Evolutionary conservation across 352 stramenopile species (phyloP).

Genomic region (Aphanomyces stellatus): DNA sequence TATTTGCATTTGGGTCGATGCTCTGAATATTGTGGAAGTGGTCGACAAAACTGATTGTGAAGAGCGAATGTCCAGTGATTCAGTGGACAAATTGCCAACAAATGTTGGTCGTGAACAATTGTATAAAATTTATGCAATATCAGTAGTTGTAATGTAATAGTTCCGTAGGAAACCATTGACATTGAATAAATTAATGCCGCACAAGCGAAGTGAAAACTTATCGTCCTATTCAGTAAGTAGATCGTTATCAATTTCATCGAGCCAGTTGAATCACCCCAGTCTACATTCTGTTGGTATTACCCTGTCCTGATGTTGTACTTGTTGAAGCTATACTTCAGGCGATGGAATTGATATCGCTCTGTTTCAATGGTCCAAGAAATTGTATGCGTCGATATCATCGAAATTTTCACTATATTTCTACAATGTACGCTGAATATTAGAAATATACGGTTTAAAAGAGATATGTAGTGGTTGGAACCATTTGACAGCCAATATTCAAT

Average conservation of each 20-base stretch:
- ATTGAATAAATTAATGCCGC: background rate
- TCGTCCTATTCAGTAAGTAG: background rate
- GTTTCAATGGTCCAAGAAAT: conserved; percentile 4
- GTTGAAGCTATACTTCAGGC: background rate
- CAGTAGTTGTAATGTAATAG: background rate
- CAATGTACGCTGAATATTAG: background rate
- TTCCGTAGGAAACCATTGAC: background rate
- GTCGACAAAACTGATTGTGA: background rate
- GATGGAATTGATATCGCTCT: conserved; percentile 1
- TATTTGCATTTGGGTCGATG: background rate
- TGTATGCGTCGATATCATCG: background rate
- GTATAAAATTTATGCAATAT: background rate
- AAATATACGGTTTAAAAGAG: background rate
- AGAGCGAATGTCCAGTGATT: background rate
- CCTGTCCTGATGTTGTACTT: background rate
- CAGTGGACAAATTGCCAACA: background rate
- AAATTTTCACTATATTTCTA: conserved; percentile 14
- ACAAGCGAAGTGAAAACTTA: conserved; percentile 7
- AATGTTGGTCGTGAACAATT: background rate
- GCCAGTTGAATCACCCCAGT: background rate
- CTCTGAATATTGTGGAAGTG: background rate
- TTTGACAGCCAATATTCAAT: background rate
- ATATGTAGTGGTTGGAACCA: conserved; percentile 4
- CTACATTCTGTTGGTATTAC: background rate
- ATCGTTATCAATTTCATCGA: background rate